phyloP scores from a whole-genome alignment of 2,329 filamentous ascomycete species.

The Alternaria metachromatica region DNA sequence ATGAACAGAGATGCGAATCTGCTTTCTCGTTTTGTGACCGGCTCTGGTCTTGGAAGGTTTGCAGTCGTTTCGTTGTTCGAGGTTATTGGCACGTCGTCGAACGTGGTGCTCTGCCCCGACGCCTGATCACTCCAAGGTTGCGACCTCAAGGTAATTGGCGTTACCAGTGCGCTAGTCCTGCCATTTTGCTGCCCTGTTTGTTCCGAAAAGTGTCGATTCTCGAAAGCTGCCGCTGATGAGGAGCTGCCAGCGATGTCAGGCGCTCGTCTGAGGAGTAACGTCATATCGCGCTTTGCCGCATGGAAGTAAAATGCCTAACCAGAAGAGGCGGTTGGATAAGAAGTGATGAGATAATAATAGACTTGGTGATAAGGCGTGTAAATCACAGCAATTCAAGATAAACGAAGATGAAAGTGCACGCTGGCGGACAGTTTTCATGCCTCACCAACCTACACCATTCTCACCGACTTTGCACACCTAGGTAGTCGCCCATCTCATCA shows the following conservation, averaged over 20 bases:
- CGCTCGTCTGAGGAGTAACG: not conserved
- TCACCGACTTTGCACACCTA: not conserved
- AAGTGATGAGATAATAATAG: not conserved
- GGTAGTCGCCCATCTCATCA: not conserved
- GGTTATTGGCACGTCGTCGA: not conserved
- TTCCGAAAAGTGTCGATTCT: too few relatives aligned
- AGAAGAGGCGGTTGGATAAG: not conserved
- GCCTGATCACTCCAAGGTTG: constrained; percentile 4
- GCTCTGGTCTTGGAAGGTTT: not conserved
- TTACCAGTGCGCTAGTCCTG: not conserved
- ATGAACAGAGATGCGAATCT: constrained; percentile 26
- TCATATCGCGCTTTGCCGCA: not conserved
- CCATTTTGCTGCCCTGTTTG: not conserved
- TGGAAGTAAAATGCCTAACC: accelerated
- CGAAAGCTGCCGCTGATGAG: not conserved
- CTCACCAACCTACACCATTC: not conserved
- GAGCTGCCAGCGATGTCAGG: not conserved
- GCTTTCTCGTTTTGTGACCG: constrained; percentile 19
- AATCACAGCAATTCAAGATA: too few relatives aligned
- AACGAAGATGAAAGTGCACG: not conserved
- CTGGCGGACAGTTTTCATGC: not conserved
- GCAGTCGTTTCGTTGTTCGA: not conserved
- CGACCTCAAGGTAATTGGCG: constrained; percentile 6
- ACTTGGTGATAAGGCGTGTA: not conserved
- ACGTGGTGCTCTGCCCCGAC: not conserved